phyloP scores from a whole-genome alignment of 345 rosid species.

The Eucalyptus rudis region DNA sequence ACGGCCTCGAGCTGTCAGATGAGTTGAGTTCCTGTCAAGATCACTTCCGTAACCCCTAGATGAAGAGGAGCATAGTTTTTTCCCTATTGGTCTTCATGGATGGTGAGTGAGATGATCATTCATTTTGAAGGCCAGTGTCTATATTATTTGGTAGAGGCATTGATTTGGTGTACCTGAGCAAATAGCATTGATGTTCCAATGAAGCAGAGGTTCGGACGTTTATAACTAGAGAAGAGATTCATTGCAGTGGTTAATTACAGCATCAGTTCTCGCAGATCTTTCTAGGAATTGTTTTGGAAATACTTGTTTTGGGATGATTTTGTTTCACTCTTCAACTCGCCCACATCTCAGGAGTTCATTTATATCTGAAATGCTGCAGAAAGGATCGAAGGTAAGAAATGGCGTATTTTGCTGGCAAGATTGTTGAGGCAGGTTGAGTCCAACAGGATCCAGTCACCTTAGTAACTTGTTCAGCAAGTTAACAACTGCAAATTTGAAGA shows the following conservation, averaged over 20 bases:
- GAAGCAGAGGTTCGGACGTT: neutral
- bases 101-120: neutral
- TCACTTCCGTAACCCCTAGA: constrained; percentile 33
- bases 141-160: neutral
- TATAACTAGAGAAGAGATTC: neutral
- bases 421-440: neutral
- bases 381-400: neutral
- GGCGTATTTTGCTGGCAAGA: neutral
- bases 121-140: neutral
- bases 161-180: neutral
- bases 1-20: neutral
- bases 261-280: neutral
- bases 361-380: neutral
- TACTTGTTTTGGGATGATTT: neutral
- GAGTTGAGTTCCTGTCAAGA: constrained; percentile 35
- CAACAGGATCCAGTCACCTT: neutral
- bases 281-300: neutral
- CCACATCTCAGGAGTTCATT: neutral
- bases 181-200: neutral
- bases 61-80: constrained; percentile 2
- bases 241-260: neutral
- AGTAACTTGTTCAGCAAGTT: neutral
- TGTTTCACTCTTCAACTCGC: neutral
- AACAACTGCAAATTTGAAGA: neutral
- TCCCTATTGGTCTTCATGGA: neutral